Percentiles rank a stretch among this genome's conserved stretches.
These are phyloP conservation scores for Nakaseomyces bracarensis DNA, from an alignment of 1,139 yeast genomes.

Conservation along the genomic window DNA sequence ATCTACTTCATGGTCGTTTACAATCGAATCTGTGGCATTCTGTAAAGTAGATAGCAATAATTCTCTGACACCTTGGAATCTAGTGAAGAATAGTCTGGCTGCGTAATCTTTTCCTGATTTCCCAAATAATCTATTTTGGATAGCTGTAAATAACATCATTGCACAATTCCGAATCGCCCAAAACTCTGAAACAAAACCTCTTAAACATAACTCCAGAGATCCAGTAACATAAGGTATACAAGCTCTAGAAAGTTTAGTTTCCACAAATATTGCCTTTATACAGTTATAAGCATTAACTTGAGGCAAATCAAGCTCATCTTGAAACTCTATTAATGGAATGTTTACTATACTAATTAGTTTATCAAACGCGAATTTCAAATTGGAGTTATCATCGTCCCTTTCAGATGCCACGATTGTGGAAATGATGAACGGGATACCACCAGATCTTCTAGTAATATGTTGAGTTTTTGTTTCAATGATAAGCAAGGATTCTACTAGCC, in stretches of 20 bases:
- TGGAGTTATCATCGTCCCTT: constrained; percentile 30
- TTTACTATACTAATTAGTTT: constrained; percentile 46
- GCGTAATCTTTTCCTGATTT: constrained; percentile 42
- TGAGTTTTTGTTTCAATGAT: constrained; percentile 53
- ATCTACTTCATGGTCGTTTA: background rate
- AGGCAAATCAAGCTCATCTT: constrained; percentile 62
- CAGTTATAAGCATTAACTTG: constrained; percentile 93
- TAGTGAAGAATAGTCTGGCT: constrained; percentile 60
- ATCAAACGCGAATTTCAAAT: constrained; percentile 44
- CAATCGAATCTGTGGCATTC: constrained; percentile 5
- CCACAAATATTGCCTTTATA: constrained; percentile 63
- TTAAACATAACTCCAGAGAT: constrained; percentile 53
- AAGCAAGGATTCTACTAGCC: constrained; percentile 50
- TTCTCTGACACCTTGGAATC: constrained; percentile 45
- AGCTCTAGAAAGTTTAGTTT: constrained; percentile 50
- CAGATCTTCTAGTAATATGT: constrained; percentile 78
- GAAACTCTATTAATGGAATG: constrained; percentile 39
- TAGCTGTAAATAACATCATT: constrained; percentile 80
- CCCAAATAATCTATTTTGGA: constrained; percentile 75
- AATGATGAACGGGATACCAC: constrained; percentile 76
- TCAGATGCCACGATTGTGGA: constrained; percentile 64
- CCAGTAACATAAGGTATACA: constrained; percentile 48
- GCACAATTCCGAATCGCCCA: constrained; percentile 93
- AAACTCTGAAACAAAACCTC: constrained; percentile 51
- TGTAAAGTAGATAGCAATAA: constrained; percentile 42